phyloP scores from a whole-genome alignment of 306 rosid genomes.

The Cyamopsis tetragonoloba region DNA sequence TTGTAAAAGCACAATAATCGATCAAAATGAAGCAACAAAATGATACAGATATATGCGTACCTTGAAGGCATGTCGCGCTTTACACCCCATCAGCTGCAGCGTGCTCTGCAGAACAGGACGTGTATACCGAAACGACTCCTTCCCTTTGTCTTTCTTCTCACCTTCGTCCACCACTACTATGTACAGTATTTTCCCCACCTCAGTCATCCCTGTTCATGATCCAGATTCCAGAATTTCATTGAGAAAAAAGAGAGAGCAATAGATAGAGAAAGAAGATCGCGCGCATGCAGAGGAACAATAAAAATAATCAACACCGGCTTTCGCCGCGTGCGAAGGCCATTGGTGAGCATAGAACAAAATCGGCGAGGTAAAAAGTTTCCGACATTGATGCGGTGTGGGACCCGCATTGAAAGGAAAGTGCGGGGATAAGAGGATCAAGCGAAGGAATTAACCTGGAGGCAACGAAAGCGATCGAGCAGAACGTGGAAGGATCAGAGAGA shows the following conservation, averaged over 20 bases:
- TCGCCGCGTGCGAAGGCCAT: not conserved
- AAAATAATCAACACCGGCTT: no score
- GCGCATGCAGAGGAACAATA: not conserved
- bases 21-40: not conserved
- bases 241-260: not conserved
- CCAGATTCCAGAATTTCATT: not conserved
- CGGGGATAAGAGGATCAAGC: not conserved
- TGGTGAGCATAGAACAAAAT: not conserved
- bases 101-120: constrained; percentile 78
- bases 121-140: constrained; percentile 69
- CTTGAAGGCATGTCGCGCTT: constrained; percentile 89
- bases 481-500: not conserved
- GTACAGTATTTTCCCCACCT: constrained; percentile 47
- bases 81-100: constrained; percentile 90
- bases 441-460: not conserved
- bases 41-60: constrained; percentile 21
- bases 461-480: not conserved
- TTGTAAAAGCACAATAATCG: no score
- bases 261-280: not conserved
- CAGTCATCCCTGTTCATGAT: constrained; percentile 24
- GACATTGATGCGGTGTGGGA: not conserved
- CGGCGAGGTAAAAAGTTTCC: not conserved
- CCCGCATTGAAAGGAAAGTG: not conserved
- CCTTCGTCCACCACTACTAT: constrained; percentile 66
- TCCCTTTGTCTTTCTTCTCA: constrained; percentile 32